phyloP scores from a whole-genome alignment of 768 basidiomycete species.

The Serendipita vermifera region DNA sequence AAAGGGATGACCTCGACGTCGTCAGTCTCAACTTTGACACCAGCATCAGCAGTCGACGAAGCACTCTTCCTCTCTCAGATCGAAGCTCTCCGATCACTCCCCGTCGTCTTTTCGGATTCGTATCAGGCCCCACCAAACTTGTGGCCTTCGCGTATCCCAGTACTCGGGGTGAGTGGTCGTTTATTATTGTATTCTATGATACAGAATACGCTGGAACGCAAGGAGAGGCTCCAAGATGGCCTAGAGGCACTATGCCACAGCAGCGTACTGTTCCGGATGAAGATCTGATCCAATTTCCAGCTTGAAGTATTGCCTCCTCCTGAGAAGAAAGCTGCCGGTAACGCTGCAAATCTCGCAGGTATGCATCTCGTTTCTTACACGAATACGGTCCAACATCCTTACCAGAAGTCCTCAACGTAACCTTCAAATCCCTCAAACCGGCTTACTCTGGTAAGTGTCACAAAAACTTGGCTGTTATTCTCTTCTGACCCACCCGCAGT shows the following conservation, averaged over 20 bases:
- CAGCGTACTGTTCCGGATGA: too few relatives aligned
- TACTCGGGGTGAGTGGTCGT: slow-evolving; percentile 48
- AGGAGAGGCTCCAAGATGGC: too few relatives aligned
- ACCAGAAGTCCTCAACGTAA: slow-evolving; percentile 44
- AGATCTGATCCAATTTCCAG: too few relatives aligned
- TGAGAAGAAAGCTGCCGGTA: slow-evolving; percentile 30
- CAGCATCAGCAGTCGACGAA: slow-evolving; percentile 46
- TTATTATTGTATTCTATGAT: too few relatives aligned
- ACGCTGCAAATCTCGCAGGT: slow-evolving; percentile 24
- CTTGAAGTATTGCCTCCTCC: slow-evolving; percentile 50
- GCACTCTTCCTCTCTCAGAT: slow-evolving; percentile 56
- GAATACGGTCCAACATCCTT: too few relatives aligned
- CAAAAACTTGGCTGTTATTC: too few relatives aligned
- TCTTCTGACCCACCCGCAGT: slow-evolving; percentile 38
- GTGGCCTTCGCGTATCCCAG: slow-evolving; percentile 53
- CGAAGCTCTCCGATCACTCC: slow-evolving; percentile 51
- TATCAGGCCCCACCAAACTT: slow-evolving; percentile 60
- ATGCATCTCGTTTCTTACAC: slow-evolving; percentile 13
- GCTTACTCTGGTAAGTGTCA: slow-evolving; percentile 13
- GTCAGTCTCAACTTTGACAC: slow-evolving; percentile 14
- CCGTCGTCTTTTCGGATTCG: slow-evolving; percentile 56
- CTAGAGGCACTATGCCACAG: too few relatives aligned
- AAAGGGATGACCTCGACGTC: slow-evolving; percentile 8
- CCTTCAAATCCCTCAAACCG: slow-evolving; percentile 88
- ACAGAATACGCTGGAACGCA: too few relatives aligned